Evolutionary conservation across 1,139 yeast genomes (phyloP).

Genomic region (Yamadazyma blattariae): DNA sequence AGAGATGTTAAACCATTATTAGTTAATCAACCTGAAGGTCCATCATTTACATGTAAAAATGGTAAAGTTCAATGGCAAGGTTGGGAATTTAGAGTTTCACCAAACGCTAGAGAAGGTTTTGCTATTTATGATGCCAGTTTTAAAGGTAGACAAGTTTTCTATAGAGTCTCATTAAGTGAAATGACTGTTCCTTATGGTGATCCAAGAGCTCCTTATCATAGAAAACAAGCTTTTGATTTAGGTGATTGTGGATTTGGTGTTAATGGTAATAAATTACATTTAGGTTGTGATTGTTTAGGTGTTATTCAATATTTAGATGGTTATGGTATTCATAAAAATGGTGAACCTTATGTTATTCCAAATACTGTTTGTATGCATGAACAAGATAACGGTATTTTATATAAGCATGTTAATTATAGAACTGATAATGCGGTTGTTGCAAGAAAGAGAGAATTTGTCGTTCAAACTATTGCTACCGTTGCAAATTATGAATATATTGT

Average conservation of each 20-base stretch:
- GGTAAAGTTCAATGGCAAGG: constrained; percentile 80
- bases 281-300: constrained; percentile 91
- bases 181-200: constrained; percentile 95
- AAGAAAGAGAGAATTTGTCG: constrained; percentile 80
- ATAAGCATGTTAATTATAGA: constrained; percentile 85
- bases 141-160: constrained; percentile 79
- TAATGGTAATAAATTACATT: constrained; percentile 67
- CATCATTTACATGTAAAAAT: constrained; percentile 59
- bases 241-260: constrained; percentile 91
- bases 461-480: constrained; percentile 86
- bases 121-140: constrained; percentile 74
- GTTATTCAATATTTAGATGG: constrained; percentile 79
- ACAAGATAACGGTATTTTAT: constrained; percentile 72
- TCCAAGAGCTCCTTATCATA: constrained; percentile 85
- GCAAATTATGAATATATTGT: constrained; percentile 87
- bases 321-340: constrained; percentile 55
- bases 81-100: constrained; percentile 79
- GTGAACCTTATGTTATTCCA: constrained; percentile 64
- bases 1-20: constrained; percentile 76
- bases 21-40: constrained; percentile 82
- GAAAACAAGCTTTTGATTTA: constrained; percentile 89
- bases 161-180: constrained; percentile 77
- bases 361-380: constrained; percentile 88
- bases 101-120: constrained; percentile 81
- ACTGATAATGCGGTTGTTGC: constrained; percentile 72